These are phyloP conservation scores for Dictyostelium intermedium DNA, from an alignment of 78 protist genomes.

Conservation along the genomic window DNA sequence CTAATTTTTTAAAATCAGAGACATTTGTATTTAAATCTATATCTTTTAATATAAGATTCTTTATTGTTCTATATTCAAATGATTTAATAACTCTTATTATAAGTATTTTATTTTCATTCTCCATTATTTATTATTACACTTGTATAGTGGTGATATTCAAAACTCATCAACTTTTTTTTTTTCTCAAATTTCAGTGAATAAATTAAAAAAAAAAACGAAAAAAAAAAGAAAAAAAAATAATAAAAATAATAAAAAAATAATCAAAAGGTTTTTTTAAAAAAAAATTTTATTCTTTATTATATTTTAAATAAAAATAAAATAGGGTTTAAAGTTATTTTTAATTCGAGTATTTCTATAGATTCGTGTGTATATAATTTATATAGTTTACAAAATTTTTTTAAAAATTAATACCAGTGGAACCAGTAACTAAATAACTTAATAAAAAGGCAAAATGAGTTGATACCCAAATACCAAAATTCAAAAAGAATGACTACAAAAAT, in stretches of 20 bases:
- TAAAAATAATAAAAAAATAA: too few species aligned
- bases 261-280: too few species aligned
- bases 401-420: slow-evolving; percentile 22
- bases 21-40: slow-evolving; percentile 27
- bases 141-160: too few species aligned
- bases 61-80: slow-evolving; percentile 65
- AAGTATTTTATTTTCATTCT: slow-evolving; percentile 21
- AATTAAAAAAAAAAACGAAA: too few species aligned
- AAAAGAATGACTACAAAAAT: slow-evolving; percentile 35
- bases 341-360: background rate
- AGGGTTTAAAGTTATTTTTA: too few species aligned
- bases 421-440: slow-evolving; percentile 35
- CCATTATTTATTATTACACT: background rate
- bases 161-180: background rate
- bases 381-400: background rate
- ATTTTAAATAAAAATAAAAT: too few species aligned
- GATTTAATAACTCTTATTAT: slow-evolving; percentile 51
- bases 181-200: background rate
- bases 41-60: slow-evolving; percentile 27
- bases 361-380: background rate
- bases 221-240: too few species aligned
- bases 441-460: slow-evolving; percentile 54
- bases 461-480: slow-evolving; percentile 78
- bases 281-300: too few species aligned
- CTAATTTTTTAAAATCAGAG: slow-evolving; percentile 35